Conservation (phyloP, 805 yeast species). For the Alloascoidea africana region DNA sequence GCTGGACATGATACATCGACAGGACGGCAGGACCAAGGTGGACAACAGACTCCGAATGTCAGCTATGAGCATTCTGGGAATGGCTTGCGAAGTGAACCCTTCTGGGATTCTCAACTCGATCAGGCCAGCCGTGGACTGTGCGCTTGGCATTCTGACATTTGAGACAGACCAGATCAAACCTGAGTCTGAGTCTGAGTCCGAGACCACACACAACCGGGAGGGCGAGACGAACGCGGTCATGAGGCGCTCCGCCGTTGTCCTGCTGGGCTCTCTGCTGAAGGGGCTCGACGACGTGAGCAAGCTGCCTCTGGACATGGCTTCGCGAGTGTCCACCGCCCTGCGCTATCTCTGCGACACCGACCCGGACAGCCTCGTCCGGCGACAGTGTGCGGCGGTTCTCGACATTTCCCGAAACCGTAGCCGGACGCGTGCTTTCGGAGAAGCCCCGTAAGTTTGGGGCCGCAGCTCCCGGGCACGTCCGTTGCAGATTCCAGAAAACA, state of each 20-base stretch:
- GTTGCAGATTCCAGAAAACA: too few relatives aligned
- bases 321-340: slow-evolving; percentile 7
- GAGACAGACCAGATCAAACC: slow-evolving; percentile 22
- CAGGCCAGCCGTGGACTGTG: slow-evolving; percentile 54
- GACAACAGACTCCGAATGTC: slow-evolving; percentile 71
- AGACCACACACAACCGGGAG: too few relatives aligned
- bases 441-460: slow-evolving; percentile 3
- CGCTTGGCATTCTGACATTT: slow-evolving; percentile 55
- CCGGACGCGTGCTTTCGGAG: too few relatives aligned
- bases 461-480: too few relatives aligned
- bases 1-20: slow-evolving; percentile 22
- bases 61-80: slow-evolving; percentile 73
- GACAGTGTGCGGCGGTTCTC: slow-evolving; percentile 13
- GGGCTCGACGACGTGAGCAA: slow-evolving; percentile 14
- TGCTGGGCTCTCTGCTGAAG: slow-evolving; percentile 24
- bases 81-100: slow-evolving; percentile 44
- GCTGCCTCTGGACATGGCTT: slow-evolving; percentile 14
- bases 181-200: not conserved
- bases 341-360: slow-evolving; percentile 12
- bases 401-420: too few relatives aligned
- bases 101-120: slow-evolving; percentile 32
- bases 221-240: slow-evolving; percentile 30
- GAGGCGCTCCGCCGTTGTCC: slow-evolving; percentile 62
- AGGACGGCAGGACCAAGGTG: slow-evolving; percentile 10
- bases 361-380: slow-evolving; percentile 16